A percentile compares a stretch with the other conserved stretches of the same genome.
Evolutionary conservation across 176 grass and related monocot species (phyloP).

Genomic region (Secale cereale): DNA sequence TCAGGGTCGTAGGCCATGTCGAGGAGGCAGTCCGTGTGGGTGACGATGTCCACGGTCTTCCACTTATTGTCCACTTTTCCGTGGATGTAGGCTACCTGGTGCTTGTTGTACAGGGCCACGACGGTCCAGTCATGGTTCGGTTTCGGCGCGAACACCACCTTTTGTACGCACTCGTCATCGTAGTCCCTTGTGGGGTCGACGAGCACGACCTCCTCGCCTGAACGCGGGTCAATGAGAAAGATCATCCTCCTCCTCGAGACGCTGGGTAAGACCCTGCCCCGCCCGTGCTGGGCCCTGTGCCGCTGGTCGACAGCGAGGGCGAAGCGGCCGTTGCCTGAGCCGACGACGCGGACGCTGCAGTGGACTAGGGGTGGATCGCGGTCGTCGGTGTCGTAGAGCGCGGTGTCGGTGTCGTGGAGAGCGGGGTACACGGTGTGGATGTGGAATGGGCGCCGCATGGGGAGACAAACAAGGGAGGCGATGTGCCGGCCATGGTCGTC

Average conservation of each 20-base stretch:
- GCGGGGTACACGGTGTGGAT: neutral
- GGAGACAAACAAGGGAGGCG: neutral
- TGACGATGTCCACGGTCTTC: neutral
- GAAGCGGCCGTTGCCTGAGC: neutral
- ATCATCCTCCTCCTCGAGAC: neutral
- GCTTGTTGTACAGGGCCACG: neutral
- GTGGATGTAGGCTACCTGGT: neutral
- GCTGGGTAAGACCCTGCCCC: accelerated
- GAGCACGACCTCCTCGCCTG: neutral
- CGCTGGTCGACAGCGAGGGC: neutral
- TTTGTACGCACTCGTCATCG: neutral
- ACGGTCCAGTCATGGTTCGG: neutral
- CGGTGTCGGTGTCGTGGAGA: too few relatives aligned
- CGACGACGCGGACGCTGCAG: neutral
- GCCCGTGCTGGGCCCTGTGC: neutral
- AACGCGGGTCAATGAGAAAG: neutral
- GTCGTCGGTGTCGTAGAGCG: too few relatives aligned
- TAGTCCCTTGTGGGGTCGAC: neutral
- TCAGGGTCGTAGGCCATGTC: neutral
- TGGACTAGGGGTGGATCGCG: too few relatives aligned
- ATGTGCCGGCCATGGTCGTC: neutral
- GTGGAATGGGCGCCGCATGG: neutral
- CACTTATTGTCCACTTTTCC: neutral
- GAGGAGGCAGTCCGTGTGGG: neutral
- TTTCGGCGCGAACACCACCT: constrained; percentile 18